Conservation (phyloP, 495 filamentous ascomycete species). For the Pyrenopolyporus hunteri region DNA sequence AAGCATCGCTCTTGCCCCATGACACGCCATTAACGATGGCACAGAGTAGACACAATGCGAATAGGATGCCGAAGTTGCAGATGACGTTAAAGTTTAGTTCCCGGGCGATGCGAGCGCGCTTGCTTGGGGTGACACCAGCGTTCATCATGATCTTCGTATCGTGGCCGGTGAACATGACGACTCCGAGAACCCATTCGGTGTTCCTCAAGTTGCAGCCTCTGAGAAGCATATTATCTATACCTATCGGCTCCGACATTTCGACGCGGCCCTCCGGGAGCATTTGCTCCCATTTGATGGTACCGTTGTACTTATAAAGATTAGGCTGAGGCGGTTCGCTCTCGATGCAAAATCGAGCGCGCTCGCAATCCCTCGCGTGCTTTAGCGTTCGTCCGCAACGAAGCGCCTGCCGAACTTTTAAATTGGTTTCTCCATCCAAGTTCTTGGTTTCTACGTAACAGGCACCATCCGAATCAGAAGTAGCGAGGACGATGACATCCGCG, state of each 20-base stretch:
- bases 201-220: conserved; percentile 93
- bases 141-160: conserved; percentile 99
- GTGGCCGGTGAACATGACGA: conserved; percentile 95
- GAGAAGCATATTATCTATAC: conserved; percentile 92
- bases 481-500: conserved; percentile 93
- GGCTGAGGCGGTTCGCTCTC: conserved; percentile 92
- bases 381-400: conserved; percentile 82
- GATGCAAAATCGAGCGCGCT: conserved; percentile 81
- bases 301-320: conserved; percentile 93
- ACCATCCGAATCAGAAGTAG: conserved; percentile 92
- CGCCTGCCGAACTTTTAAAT: conserved; percentile 93
- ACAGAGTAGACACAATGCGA: conserved; percentile 86
- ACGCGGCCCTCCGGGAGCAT: conserved; percentile 64
- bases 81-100: conserved; percentile 98
- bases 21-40: conserved; percentile 83
- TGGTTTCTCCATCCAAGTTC: conserved; percentile 97
- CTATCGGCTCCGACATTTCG: conserved; percentile 89
- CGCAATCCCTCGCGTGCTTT: conserved; percentile 91
- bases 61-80: conserved; percentile 92
- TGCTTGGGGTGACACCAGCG: conserved; percentile 93
- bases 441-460: conserved; percentile 98
- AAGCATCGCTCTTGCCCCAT: conserved; percentile 76
- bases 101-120: conserved; percentile 86
- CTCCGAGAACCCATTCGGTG: conserved; percentile 93
- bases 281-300: conserved; percentile 85